Base-by-base conservation (phyloP, 352 stramenopile species). In the Pythium utonaiense region DNA sequence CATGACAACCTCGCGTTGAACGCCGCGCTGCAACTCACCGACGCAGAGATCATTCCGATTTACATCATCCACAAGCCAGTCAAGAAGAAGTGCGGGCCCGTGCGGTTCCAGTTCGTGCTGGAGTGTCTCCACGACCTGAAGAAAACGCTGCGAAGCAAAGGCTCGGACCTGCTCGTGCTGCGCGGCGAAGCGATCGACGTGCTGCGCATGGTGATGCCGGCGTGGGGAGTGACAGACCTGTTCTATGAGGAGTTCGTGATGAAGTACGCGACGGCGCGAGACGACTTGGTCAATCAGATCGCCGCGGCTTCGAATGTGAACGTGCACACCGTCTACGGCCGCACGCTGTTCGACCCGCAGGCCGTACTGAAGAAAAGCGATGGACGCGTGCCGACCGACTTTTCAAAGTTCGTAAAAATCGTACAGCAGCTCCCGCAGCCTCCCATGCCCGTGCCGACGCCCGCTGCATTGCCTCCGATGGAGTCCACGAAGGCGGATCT, bases 1-100 rank as follows among this genome's bases (percentile, higher is more conserved):
- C 92, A 98, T 71, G 97, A 99, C 78, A 99, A 99, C 74, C 79
- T 93, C 33, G 86, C 88, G 27, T 72, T 99, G 12, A 53, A 89
- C 16, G 78, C 80, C 17, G 88, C 89, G 4, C 72, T 91, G 53
- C 34, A 52, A 3, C 44, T 45, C 1, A 34, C 24, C 1, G 69
- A 71, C 30, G 52, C 70, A 5, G 71, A 78, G 54, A 54, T 89
- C 5, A 57, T 89, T 24, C 85, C 92, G 0, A 64, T 97, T 33
- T 98, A 97, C 66, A 88, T 95, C 31, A 66, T 97, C 31, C 88
- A 98, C 58, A 79, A 71, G 28, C 74, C 84, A 0, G 78, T 81
- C 21, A 89, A 81, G 48, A 77, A 88, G 51, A 77, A 83, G 52
- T 89, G 76, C 33, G 75, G 88, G 3, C 48, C 80, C 10, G 69